Conservation (phyloP, 108 stramenopile species). For the Nannochloropsis oceanica region DNA sequence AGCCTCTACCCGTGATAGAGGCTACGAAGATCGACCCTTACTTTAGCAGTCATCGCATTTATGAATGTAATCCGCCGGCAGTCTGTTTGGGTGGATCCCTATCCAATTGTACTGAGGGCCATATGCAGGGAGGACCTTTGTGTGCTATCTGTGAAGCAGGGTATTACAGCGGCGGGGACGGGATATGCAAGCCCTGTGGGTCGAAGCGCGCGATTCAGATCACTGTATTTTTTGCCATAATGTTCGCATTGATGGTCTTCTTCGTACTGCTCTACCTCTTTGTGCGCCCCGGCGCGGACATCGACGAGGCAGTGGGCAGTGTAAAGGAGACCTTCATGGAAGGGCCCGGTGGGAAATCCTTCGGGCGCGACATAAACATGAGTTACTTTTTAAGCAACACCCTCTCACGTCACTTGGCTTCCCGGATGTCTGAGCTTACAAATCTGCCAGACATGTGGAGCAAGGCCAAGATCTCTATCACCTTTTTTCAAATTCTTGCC, state of each 20-base stretch:
- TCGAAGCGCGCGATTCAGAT: not conserved
- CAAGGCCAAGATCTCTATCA: not conserved
- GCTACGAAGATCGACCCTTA: not conserved
- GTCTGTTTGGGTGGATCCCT: not conserved
- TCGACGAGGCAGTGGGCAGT: not conserved
- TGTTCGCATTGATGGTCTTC: not conserved
- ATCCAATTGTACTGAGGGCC: not conserved
- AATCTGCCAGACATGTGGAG: not conserved
- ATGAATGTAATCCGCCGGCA: not conserved
- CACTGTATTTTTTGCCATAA: not conserved
- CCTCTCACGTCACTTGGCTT: not conserved
- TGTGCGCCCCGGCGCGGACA: not conserved
- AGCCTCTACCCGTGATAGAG: not conserved
- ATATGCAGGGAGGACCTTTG: not conserved
- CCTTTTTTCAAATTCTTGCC: not conserved
- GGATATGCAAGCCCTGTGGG: not conserved
- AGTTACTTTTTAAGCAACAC: not conserved
- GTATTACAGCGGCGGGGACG: not conserved
- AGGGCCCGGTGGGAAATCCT: not conserved
- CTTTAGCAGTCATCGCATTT: not conserved
- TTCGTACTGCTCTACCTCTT: not conserved
- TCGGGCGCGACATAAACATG: not conserved
- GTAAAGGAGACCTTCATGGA: not conserved
- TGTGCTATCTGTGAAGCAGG: not conserved
- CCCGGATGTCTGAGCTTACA: not conserved